Conservation (phyloP, 306 rosid species). For the Citrullus mucosospermus region DNA sequence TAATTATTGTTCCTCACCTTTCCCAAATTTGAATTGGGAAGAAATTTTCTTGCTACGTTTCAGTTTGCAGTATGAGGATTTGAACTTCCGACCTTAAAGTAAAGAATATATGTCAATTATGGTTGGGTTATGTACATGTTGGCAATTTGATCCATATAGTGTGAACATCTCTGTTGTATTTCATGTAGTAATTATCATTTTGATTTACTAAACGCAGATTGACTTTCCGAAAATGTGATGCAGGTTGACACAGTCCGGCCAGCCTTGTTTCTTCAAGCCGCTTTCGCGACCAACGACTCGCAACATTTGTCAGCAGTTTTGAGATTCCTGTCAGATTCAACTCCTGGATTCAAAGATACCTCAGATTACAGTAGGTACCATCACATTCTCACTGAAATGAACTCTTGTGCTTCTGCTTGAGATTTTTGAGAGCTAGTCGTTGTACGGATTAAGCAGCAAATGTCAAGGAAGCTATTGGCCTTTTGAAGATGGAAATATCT, state of each 20-base stretch:
- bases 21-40: not conserved
- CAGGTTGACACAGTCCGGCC: conserved; percentile 78
- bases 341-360: conserved; percentile 58
- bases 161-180: not conserved
- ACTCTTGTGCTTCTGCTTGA: conserved; percentile 44
- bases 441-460: not conserved
- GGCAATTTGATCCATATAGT: not conserved
- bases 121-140: too few relatives aligned
- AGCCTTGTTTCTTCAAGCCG: conserved; percentile 82
- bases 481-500: not conserved
- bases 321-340: conserved; percentile 71
- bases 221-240: not conserved
- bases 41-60: not conserved
- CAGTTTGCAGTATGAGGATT: too few relatives aligned
- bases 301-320: conserved; percentile 79
- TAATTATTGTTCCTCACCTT: not conserved
- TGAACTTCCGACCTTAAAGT: too few relatives aligned
- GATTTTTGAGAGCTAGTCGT: not conserved
- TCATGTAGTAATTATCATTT: not conserved
- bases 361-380: conserved; percentile 59
- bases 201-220: not conserved
- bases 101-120: too few relatives aligned
- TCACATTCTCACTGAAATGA: conserved; percentile 64
- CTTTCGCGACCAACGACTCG: conserved; percentile 49
- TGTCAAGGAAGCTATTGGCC: not conserved